Evolutionary conservation across 495 filamentous ascomycete genomes (phyloP).

Genomic region (Bombardia bombarda): DNA sequence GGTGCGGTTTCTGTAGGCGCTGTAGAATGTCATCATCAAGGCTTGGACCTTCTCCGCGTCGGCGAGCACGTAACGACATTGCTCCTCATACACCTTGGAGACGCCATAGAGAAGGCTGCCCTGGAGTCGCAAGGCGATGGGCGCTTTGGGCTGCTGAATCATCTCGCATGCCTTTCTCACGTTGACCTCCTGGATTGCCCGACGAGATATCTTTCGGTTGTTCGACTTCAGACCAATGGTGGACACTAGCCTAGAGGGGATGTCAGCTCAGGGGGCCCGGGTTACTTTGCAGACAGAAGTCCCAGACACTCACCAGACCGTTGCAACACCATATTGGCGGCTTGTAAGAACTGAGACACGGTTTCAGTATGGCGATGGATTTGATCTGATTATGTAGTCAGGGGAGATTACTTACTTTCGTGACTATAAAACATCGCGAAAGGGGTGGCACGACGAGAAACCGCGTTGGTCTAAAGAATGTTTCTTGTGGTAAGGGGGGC

Average conservation of each 20-base stretch:
- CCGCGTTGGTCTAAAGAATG: neutral
- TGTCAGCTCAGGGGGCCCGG: too few relatives aligned
- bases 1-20: constrained; percentile 21
- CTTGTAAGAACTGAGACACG: constrained; percentile 66
- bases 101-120: constrained; percentile 84
- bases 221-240: constrained; percentile 65
- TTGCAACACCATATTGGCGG: constrained; percentile 83
- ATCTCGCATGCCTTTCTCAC: constrained; percentile 79
- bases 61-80: constrained; percentile 74
- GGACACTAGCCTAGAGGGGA: constrained; percentile 72
- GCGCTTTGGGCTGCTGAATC: constrained; percentile 75
- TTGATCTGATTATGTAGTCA: too few relatives aligned
- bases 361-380: neutral
- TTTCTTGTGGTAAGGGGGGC: neutral
- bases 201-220: constrained; percentile 70
- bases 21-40: constrained; percentile 60
- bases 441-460: neutral
- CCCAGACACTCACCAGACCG: constrained; percentile 83
- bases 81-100: constrained; percentile 74
- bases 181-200: constrained; percentile 81
- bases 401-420: constrained; percentile 54
- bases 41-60: constrained; percentile 73
- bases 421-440: constrained; percentile 81
- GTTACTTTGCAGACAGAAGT: too few relatives aligned
- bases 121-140: constrained; percentile 87